Percentiles rank a stretch among this genome's conserved stretches.
Conservation (phyloP, 495 filamentous ascomycete genomes). For the Neurospora sp. region DNA sequence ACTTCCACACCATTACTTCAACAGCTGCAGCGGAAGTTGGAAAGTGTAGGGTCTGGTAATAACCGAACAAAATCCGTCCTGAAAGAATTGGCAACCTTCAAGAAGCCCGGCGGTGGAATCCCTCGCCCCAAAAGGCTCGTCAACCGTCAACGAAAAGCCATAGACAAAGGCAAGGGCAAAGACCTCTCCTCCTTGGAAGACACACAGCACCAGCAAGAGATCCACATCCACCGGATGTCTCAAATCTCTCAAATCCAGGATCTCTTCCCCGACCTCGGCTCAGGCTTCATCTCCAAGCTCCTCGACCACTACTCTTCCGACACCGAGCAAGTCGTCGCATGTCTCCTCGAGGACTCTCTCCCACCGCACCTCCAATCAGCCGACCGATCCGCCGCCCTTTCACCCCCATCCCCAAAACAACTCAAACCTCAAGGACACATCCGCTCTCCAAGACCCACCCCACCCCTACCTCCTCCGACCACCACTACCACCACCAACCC, state of each 20-base stretch:
- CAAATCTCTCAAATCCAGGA: slow-evolving; percentile 83
- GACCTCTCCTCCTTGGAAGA: slow-evolving; percentile 35
- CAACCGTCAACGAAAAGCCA: slow-evolving; percentile 21
- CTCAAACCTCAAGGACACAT: not conserved
- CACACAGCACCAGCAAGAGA: slow-evolving; percentile 35
- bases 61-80: slow-evolving; percentile 48
- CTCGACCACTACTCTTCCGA: slow-evolving; percentile 70
- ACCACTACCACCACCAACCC: slow-evolving; percentile 10
- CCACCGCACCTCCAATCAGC: slow-evolving; percentile 48
- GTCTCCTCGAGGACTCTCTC: slow-evolving; percentile 75
- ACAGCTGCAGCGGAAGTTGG: slow-evolving; percentile 35
- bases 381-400: slow-evolving; percentile 47
- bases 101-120: slow-evolving; percentile 41
- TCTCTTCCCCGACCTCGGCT: slow-evolving; percentile 81
- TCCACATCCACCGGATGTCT: slow-evolving; percentile 74
- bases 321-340: slow-evolving; percentile 69
- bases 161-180: slow-evolving; percentile 80
- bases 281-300: slow-evolving; percentile 68
- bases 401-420: slow-evolving; percentile 15
- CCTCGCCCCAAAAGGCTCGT: slow-evolving; percentile 42
- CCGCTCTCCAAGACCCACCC: slow-evolving; percentile 26
- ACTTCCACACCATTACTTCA: slow-evolving; percentile 48
- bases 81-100: slow-evolving; percentile 41
- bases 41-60: slow-evolving; percentile 21
- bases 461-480: slow-evolving; percentile 25